phyloP scores from a whole-genome alignment of 257 asterid genomes.

The Fraxinus excelsior region DNA sequence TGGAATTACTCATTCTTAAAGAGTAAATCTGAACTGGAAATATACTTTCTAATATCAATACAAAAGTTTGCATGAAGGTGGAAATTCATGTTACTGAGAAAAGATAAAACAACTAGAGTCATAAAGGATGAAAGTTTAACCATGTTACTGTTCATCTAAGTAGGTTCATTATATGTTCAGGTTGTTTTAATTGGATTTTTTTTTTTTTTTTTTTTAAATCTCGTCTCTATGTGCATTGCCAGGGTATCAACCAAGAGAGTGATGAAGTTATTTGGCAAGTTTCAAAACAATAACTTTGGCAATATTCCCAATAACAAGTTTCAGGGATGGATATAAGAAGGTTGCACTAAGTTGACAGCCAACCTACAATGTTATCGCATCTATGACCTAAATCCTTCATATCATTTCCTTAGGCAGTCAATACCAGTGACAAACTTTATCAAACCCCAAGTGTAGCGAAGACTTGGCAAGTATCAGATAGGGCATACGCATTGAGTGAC shows the following conservation, averaged over 20 bases:
- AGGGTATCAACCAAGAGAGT: background rate
- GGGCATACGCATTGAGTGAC: background rate
- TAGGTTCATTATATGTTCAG: background rate
- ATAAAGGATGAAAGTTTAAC: background rate
- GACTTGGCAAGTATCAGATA: background rate
- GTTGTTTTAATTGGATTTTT: background rate
- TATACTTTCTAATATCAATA: background rate
- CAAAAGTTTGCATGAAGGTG: background rate
- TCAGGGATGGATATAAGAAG: background rate
- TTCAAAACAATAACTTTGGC: background rate
- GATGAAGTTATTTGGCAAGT: background rate
- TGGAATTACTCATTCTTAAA: conserved; percentile 20
- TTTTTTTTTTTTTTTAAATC: background rate
- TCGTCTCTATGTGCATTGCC: background rate
- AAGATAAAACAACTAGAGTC: background rate
- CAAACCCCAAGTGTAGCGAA: background rate
- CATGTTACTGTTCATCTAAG: background rate
- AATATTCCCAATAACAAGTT: background rate
- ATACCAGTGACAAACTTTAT: background rate
- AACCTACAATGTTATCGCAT: background rate
- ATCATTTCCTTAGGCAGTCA: background rate
- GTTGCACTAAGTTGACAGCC: background rate
- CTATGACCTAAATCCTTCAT: background rate
- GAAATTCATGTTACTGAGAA: background rate
- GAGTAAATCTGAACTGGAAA: conserved; percentile 15